A percentile compares a stretch with the other conserved stretches of the same genome.
These are phyloP conservation scores for Endocarpon pusillum DNA, from an alignment of 495 filamentous ascomycete genomes.

Conservation along the genomic window DNA sequence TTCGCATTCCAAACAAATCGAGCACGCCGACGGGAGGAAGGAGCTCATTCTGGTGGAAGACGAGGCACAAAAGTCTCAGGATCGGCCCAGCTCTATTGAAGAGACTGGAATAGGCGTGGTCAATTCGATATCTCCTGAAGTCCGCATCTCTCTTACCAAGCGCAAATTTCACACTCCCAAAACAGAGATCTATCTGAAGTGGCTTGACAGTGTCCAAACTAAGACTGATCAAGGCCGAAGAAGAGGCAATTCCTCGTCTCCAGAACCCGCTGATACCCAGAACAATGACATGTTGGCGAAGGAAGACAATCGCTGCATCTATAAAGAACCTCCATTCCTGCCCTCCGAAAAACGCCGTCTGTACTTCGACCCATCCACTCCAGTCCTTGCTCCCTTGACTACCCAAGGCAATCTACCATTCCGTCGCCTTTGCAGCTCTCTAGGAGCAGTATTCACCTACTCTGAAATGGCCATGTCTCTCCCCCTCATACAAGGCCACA, in stretches of 20 bases:
- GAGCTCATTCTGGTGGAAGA: constrained; percentile 56
- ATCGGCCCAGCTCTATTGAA: constrained; percentile 15
- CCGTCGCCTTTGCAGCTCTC: constrained; percentile 72
- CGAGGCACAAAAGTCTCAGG: constrained; percentile 25
- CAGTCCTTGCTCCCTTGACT: constrained; percentile 71
- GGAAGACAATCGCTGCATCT: constrained; percentile 61
- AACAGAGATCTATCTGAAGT: constrained; percentile 57
- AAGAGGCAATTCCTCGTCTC: constrained; percentile 4
- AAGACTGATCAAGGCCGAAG: background rate
- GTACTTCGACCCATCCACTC: constrained; percentile 87
- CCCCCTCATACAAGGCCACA: constrained; percentile 78
- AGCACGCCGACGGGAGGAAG: constrained; percentile 55
- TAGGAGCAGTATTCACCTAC: constrained; percentile 87
- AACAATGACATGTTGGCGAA: too few species aligned
- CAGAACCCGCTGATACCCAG: constrained; percentile 19
- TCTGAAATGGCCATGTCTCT: constrained; percentile 96
- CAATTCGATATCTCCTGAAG: constrained; percentile 48
- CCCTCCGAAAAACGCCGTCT: constrained; percentile 84
- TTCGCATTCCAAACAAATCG: constrained; percentile 63
- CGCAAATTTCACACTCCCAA: constrained; percentile 48
- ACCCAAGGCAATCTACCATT: constrained; percentile 98
- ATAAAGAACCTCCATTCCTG: constrained; percentile 65
- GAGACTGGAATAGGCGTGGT: constrained; percentile 45
- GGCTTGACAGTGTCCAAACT: constrained; percentile 35
- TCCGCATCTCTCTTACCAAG: constrained; percentile 53